Base-by-base conservation (phyloP, 805 yeast genomes). In the Teunomyces pallodes region DNA sequence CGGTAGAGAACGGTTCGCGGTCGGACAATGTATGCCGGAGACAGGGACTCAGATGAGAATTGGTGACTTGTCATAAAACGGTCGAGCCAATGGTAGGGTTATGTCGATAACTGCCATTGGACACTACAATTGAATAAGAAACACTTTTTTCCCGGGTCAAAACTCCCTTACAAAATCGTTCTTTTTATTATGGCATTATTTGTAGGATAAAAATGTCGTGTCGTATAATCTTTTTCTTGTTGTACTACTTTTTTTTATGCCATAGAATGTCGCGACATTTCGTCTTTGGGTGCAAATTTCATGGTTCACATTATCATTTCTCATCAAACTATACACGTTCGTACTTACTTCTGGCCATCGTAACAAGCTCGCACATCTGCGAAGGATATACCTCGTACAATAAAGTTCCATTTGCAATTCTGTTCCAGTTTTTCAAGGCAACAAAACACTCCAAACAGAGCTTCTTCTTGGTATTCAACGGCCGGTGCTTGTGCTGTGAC, bases 361-460 rank as follows among this genome's bases (percentile, higher is more conserved):
- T 45, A 20, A 65, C 42, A 3, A 66, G 52, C 27, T 42, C 47
- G 42, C 51, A 53, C 61, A 66, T 57, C 10, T 56, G 59, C 3
- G 52, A 49, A 14, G 65, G 65, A 27, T 47, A 53, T 16, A 43
- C 40, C 41, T 58, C 62, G 36, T 60, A 55, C 33, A 61, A 51
- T 29, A 65, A 50, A 9, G 67, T 61, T 6, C 61, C 64, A 9
- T 50, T 53, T 1, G 69, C 65, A 5, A 57, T 56, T 10, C 27
- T n/a, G 41, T 26, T 13, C 41, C 41, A 38, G 30, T 38, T 38
- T 20, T 26, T 12, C 28, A 38, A 26, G 5, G 9, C 41, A 20
- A 53, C 52, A 27, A 60, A 56, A 46, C 75, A 70, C 33, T 62
- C 64, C 17, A 70, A 53, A 44, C 41, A 38, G 41, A 38, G 60